Evolutionary conservation across 1,139 yeast species (phyloP).

Genomic region (Nakaseomyces nivariensis): DNA sequence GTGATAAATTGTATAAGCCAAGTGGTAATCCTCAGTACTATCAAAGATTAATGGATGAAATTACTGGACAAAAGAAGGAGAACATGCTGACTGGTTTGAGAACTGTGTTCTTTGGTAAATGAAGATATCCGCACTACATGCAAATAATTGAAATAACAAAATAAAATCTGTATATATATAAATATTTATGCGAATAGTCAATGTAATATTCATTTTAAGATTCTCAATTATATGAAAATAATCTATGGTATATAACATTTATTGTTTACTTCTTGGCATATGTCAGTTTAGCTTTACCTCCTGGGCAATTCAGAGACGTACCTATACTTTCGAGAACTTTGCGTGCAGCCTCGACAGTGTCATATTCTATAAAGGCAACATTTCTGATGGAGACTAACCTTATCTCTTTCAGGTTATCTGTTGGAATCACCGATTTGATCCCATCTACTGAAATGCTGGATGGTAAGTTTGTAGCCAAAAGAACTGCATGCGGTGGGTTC

Average conservation of each 20-base stretch:
- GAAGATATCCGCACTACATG: slow-evolving; percentile 12
- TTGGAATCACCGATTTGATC: slow-evolving; percentile 36
- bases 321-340: slow-evolving; percentile 35
- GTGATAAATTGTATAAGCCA: slow-evolving; percentile 60
- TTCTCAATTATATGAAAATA: background rate
- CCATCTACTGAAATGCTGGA: slow-evolving; percentile 34
- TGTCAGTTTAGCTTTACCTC: slow-evolving; percentile 1
- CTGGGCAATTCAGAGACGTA: slow-evolving; percentile 16
- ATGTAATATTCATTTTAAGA: background rate
- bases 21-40: slow-evolving; percentile 80
- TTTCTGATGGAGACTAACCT: slow-evolving; percentile 58
- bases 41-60: slow-evolving; percentile 56
- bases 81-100: slow-evolving; percentile 52
- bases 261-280: slow-evolving; percentile 1
- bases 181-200: background rate
- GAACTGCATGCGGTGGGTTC: slow-evolving; percentile 55
- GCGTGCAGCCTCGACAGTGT: slow-evolving; percentile 41
- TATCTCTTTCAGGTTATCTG: slow-evolving; percentile 45
- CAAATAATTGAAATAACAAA: background rate
- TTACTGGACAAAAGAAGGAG: slow-evolving; percentile 67
- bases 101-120: slow-evolving; percentile 62
- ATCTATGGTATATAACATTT: background rate
- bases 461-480: slow-evolving; percentile 62
- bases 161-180: background rate
- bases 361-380: slow-evolving; percentile 77